These are phyloP conservation scores for Boletus rubroflammeus DNA, from an alignment of 768 basidiomycete genomes.

Conservation along the genomic window DNA sequence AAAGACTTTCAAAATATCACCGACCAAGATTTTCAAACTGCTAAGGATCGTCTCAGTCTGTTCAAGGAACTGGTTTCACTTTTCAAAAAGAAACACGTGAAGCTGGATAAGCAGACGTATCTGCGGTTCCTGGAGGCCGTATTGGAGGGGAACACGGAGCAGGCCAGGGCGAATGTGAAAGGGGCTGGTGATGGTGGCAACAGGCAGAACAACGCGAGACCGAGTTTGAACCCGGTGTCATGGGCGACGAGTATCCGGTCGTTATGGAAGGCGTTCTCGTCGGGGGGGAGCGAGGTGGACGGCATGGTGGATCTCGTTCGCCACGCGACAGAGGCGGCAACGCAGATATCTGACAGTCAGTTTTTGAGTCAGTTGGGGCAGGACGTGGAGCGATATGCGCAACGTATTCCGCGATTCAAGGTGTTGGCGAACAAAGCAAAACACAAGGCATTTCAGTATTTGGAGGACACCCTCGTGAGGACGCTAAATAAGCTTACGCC, in stretches of 20 bases:
- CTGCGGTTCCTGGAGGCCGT: neutral
- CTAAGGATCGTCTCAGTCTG: constrained; percentile 17
- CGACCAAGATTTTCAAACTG: constrained; percentile 2
- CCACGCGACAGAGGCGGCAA: neutral
- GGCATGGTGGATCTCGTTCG: constrained; percentile 3
- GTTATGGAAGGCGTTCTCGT: neutral
- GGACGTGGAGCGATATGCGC: neutral
- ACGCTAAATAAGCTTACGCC: constrained; percentile 9
- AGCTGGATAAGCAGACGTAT: neutral
- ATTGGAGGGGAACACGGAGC: constrained; percentile 6
- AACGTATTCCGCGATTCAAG: neutral
- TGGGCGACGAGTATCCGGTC: neutral
- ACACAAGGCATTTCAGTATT: neutral
- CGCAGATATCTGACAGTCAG: constrained; percentile 8
- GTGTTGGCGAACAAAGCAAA: neutral
- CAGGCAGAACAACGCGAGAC: no score
- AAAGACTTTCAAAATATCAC: constrained; percentile 4
- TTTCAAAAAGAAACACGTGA: neutral
- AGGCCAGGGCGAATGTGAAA: neutral
- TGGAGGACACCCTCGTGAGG: neutral
- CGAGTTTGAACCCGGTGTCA: no score
- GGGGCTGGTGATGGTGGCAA: neutral
- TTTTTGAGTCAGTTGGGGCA: constrained; percentile 11
- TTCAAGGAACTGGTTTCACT: constrained; percentile 2
- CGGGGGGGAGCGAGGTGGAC: neutral